Evolutionary conservation across 1,284 basidiomycete species (phyloP).

Genomic region (Trametes hirsuta): DNA sequence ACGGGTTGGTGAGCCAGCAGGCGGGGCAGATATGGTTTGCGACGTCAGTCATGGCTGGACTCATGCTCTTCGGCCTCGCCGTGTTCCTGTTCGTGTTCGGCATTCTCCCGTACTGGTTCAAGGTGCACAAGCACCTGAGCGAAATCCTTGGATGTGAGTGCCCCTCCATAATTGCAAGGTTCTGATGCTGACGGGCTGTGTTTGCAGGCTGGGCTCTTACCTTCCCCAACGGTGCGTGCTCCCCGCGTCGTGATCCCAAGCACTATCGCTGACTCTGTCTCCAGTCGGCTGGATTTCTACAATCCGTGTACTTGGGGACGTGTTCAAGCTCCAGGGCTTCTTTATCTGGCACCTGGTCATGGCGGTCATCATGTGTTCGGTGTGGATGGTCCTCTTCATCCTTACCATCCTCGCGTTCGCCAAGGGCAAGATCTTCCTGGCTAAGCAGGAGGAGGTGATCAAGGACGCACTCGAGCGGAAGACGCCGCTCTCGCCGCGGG

Average conservation of each 20-base stretch:
- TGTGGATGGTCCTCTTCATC: constrained; percentile 45
- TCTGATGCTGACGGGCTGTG: background rate
- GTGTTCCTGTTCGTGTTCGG: constrained; percentile 52
- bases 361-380: constrained; percentile 41
- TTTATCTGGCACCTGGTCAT: constrained; percentile 44
- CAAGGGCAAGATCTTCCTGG: constrained; percentile 49
- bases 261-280: background rate
- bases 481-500: constrained; percentile 1
- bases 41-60: constrained; percentile 41
- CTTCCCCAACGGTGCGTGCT: constrained; percentile 46
- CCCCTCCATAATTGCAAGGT: background rate
- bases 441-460: constrained; percentile 47
- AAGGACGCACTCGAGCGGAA: constrained; percentile 36
- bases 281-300: constrained; percentile 52
- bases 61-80: constrained; percentile 51
- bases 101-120: constrained; percentile 52
- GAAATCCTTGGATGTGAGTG: constrained; percentile 54
- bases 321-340: constrained; percentile 45
- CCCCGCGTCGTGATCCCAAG: background rate
- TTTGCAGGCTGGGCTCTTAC: constrained; percentile 48
- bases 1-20: constrained; percentile 42
- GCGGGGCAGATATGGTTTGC: constrained; percentile 55
- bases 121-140: constrained; percentile 48
- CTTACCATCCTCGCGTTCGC: constrained; percentile 47
- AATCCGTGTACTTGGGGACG: constrained; percentile 44